A percentile compares a stretch with the other conserved stretches of the same genome.
Evolutionary conservation across 805 yeast genomes (phyloP).

Genomic region (Millerozyma acaciae): DNA sequence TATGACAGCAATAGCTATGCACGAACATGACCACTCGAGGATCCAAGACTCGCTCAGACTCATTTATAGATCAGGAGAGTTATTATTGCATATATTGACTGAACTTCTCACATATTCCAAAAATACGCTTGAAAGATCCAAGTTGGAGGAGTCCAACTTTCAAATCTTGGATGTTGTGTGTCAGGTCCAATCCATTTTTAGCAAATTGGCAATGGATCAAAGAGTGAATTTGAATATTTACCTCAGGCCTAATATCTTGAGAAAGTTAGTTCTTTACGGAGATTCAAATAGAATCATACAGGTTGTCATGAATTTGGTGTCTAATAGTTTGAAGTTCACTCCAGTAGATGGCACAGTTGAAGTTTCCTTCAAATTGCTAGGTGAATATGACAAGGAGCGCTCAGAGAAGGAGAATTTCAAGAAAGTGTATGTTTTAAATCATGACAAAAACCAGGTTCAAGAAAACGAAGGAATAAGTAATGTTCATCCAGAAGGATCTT

Average conservation of each 20-base stretch:
- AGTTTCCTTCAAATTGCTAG: slow-evolving; percentile 58
- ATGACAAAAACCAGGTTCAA: not conserved
- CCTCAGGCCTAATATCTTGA: slow-evolving; percentile 55
- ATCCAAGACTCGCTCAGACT: slow-evolving; percentile 74
- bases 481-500: not conserved
- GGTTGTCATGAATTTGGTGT: slow-evolving; percentile 86
- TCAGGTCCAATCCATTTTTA: slow-evolving; percentile 82
- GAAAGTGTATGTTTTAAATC: slow-evolving; percentile 39
- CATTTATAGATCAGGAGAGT: slow-evolving; percentile 88
- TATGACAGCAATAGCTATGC: slow-evolving; percentile 91
- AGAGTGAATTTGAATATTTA: slow-evolving; percentile 63
- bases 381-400: slow-evolving; percentile 59
- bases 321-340: slow-evolving; percentile 88
- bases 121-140: slow-evolving; percentile 79
- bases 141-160: slow-evolving; percentile 79
- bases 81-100: slow-evolving; percentile 81
- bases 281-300: slow-evolving; percentile 90
- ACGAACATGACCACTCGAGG: slow-evolving; percentile 64
- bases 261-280: slow-evolving; percentile 70
- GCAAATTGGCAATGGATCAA: slow-evolving; percentile 74
- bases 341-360: slow-evolving; percentile 82
- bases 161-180: slow-evolving; percentile 74
- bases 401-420: slow-evolving; percentile 41
- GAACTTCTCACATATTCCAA: slow-evolving; percentile 90
- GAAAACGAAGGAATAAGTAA: not conserved